Conservation (phyloP, 805 yeast genomes). For the Pichia paraexigua region DNA sequence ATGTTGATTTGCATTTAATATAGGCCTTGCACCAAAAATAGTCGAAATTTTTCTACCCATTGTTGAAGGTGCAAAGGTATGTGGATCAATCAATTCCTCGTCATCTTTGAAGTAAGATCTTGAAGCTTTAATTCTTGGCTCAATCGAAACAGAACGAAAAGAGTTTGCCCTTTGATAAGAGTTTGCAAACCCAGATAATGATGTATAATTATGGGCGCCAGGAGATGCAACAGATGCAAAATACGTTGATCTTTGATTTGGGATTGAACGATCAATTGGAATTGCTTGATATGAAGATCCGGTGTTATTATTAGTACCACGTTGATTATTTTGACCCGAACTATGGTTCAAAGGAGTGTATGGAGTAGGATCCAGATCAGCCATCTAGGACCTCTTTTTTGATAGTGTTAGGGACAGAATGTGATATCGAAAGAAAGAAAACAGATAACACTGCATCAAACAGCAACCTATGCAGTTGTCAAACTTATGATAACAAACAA, state of each 20-base stretch:
- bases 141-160: conserved; percentile 44
- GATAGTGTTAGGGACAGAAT: too few relatives aligned
- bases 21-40: conserved; percentile 28
- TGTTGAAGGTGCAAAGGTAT: conserved; percentile 55
- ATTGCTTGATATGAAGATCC: conserved; percentile 7
- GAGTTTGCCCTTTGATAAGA: conserved; percentile 76
- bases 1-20: neutral
- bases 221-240: conserved; percentile 8
- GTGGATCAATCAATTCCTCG: conserved; percentile 64
- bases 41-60: conserved; percentile 59
- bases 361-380: conserved; percentile 7
- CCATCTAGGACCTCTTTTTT: neutral
- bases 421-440: too few relatives aligned
- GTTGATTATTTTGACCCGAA: neutral
- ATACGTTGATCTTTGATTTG: neutral
- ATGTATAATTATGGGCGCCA: conserved; percentile 17
- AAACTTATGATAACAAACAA: neutral
- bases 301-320: neutral
- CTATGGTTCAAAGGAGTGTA: neutral
- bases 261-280: conserved; percentile 1
- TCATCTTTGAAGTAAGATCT: conserved; percentile 57
- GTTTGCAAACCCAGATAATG: conserved; percentile 70
- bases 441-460: too few relatives aligned
- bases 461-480: neutral
- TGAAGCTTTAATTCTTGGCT: conserved; percentile 46